A percentile compares a stretch with the other conserved stretches of the same genome.
phyloP scores from a whole-genome alignment of 495 filamentous ascomycete species.

The Xylaria sp. region DNA sequence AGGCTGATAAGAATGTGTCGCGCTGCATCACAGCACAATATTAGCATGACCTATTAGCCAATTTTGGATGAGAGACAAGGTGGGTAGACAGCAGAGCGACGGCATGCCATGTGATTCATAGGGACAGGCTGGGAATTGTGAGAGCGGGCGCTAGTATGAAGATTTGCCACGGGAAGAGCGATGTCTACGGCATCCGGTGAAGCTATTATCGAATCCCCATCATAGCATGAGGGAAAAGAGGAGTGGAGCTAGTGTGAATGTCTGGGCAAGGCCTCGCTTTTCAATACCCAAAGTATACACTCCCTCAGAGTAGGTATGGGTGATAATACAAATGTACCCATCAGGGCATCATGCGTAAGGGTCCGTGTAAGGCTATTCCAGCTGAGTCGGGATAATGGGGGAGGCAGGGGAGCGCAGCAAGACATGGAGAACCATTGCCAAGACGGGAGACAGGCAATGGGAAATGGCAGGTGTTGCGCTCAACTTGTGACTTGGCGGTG shows the following conservation, averaged over 20 bases:
- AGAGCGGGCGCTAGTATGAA: background rate
- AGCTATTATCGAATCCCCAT: background rate
- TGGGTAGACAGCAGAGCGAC: slow-evolving; percentile 34
- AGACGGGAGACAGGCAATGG: slow-evolving; percentile 23
- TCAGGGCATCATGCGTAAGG: slow-evolving; percentile 31
- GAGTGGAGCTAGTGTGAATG: slow-evolving; percentile 7
- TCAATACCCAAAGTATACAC: slow-evolving; percentile 15
- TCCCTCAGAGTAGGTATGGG: background rate
- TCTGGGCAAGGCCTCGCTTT: slow-evolving; percentile 28
- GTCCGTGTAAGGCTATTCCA: slow-evolving; percentile 24
- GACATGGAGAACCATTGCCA: slow-evolving; percentile 6
- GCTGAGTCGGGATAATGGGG: slow-evolving; percentile 27
- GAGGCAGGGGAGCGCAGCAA: slow-evolving; percentile 16
- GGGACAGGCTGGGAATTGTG: background rate
- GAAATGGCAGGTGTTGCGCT: slow-evolving; percentile 20
- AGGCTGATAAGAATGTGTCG: slow-evolving; percentile 47
- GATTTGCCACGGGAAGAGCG: background rate
- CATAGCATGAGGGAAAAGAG: slow-evolving; percentile 2
- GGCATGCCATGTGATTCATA: slow-evolving; percentile 26
- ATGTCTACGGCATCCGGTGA: background rate
- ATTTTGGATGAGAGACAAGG: background rate
- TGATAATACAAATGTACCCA: slow-evolving; percentile 7
- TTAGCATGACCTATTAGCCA: slow-evolving; percentile 28
- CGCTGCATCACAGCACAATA: slow-evolving; percentile 40
- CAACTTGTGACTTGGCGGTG: slow-evolving; percentile 16